These are phyloP conservation scores for Metarhizium sp. DNA, from an alignment of 2,329 filamentous ascomycete species.

Conservation along the genomic window DNA sequence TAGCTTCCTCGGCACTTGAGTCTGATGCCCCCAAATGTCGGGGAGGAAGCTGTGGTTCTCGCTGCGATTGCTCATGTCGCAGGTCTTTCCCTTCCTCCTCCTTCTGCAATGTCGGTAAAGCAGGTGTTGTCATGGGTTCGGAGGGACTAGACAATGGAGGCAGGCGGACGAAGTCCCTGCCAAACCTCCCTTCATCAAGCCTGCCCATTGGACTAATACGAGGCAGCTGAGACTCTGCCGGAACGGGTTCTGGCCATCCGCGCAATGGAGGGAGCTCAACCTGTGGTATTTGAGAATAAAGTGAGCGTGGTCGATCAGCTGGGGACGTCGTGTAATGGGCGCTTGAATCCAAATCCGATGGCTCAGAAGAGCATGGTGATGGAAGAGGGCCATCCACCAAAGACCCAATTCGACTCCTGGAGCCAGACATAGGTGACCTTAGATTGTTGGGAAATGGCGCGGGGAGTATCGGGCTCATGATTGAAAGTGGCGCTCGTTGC, in stretches of 20 bases:
- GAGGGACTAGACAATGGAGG: neutral
- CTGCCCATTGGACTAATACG: neutral
- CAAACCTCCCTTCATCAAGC: neutral
- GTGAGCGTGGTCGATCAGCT: neutral
- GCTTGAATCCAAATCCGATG: neutral
- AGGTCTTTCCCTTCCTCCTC: neutral
- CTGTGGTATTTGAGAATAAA: neutral
- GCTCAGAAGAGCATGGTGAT: neutral
- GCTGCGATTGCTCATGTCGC: neutral
- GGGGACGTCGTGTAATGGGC: slow-evolving; percentile 4
- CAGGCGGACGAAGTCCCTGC: neutral
- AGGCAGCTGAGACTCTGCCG: neutral
- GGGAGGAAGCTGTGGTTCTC: neutral
- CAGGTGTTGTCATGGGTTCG: neutral
- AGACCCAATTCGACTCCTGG: neutral
- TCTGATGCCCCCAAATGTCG: neutral
- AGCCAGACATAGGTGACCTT: neutral
- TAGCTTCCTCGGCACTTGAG: neutral
- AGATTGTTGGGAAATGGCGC: neutral
- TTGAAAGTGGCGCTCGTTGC: neutral
- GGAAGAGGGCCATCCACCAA: neutral
- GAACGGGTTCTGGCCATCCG: neutral
- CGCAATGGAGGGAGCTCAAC: slow-evolving; percentile 3
- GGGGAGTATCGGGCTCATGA: neutral
- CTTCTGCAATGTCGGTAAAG: neutral